These are phyloP conservation scores for Trypanosoma caninum DNA, from an alignment of 208 protist genomes.

Conservation along the genomic window DNA sequence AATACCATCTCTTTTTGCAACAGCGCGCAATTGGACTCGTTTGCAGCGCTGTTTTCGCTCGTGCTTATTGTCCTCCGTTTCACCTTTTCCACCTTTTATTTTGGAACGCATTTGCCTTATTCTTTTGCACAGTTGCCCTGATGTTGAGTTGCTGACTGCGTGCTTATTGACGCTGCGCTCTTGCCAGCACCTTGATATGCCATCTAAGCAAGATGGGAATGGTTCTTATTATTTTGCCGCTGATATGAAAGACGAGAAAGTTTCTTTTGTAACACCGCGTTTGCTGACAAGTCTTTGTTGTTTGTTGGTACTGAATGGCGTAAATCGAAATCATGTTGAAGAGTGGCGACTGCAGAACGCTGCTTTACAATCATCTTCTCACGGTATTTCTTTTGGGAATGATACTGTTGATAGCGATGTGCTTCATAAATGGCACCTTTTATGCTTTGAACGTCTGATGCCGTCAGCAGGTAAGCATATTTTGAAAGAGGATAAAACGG, in stretches of 20 bases:
- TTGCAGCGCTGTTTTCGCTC: constrained; percentile 7
- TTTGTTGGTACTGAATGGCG: constrained; percentile 25
- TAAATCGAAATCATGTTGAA: background rate
- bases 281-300: constrained; percentile 20
- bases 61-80: background rate
- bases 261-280: constrained; percentile 20
- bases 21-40: constrained; percentile 12
- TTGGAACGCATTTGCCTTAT: constrained; percentile 28
- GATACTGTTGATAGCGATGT: background rate
- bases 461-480: background rate
- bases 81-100: constrained; percentile 11
- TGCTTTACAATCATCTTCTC: background rate
- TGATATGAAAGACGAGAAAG: background rate
- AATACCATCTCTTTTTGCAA: constrained; percentile 11
- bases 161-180: constrained; percentile 16
- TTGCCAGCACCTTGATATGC: background rate
- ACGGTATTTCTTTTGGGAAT: background rate
- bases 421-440: constrained; percentile 13
- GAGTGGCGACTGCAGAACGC: constrained; percentile 20
- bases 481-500: background rate
- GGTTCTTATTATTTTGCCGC: background rate
- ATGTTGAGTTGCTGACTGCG: constrained; percentile 20
- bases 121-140: constrained; percentile 28
- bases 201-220: background rate
- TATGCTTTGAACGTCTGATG: constrained; percentile 5